Conservation (phyloP, 1,284 basidiomycete species). For the Peniophora sp. region DNA sequence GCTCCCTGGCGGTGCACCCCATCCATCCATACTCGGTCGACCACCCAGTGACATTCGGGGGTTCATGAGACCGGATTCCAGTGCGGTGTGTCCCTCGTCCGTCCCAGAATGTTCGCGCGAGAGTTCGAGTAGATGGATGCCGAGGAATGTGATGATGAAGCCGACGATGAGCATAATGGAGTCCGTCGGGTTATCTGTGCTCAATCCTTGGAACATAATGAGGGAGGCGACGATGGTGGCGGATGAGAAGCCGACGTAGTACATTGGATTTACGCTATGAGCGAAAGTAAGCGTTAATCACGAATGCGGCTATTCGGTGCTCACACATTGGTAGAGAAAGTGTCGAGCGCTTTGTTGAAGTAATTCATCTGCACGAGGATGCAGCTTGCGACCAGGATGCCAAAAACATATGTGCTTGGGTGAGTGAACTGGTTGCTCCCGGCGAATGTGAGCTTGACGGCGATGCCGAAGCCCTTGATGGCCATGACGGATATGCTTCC, state of each 20-base stretch:
- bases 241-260: slow-evolving; percentile 98
- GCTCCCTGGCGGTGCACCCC: slow-evolving; percentile 38
- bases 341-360: slow-evolving; percentile 98
- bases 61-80: slow-evolving; percentile 75
- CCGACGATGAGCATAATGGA: slow-evolving; percentile 82
- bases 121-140: slow-evolving; percentile 85
- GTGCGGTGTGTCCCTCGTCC: slow-evolving; percentile 41
- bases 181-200: slow-evolving; percentile 78
- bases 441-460: slow-evolving; percentile 88
- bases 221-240: slow-evolving; percentile 92
- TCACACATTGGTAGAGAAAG: slow-evolving; percentile 96
- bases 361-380: slow-evolving; percentile 98
- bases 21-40: slow-evolving; percentile 63
- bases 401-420: slow-evolving; percentile 93
- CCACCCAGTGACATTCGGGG: slow-evolving; percentile 64
- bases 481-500: slow-evolving; percentile 90
- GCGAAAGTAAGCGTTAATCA: too few species aligned
- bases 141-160: slow-evolving; percentile 87
- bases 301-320: too few species aligned
- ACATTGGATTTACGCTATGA: slow-evolving; percentile 90
- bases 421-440: slow-evolving; percentile 97
- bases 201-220: slow-evolving; percentile 95
- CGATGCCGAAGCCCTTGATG: slow-evolving; percentile 94
- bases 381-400: slow-evolving; percentile 75
- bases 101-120: slow-evolving; percentile 48